Evolutionary conservation across 805 yeast species (phyloP), one percentile per base, ranked within the genome.

Genomic region (Schwanniomyces polymorphus): DNA sequence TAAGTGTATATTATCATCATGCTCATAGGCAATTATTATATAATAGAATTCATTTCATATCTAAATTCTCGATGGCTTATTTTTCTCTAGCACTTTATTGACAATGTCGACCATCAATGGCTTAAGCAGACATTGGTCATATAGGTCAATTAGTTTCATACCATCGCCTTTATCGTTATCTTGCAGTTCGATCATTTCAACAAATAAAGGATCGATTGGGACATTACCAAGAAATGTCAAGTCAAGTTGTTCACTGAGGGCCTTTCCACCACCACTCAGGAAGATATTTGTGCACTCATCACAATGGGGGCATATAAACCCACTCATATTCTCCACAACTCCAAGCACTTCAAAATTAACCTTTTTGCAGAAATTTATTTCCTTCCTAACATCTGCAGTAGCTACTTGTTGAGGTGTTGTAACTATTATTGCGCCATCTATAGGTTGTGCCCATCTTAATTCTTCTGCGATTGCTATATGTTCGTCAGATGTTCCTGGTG

Each of bases 401-500:
- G 97, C 91, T 5, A 94, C 92, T 52, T 82, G 80, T 60, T 94
- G 99, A 1, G 99, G 99, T 0, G 99, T 94, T 0, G 99, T 94
- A 6, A 94, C 99, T 1, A 94, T 80, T 0, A 94, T 84, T 0
- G 97, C 97, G 0, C 98, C 98, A 57, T 90, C 97, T 4, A 72
- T 58, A 2, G 92, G 90, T 25, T 76, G 75, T 0, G 84, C 83
- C 61, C 69, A 78, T 47, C 86, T 69, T 35, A 94, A 74, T 64
- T 91, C 96, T 61, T 94, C 98, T 5, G 97, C 97, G 33, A 95
- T 86, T 4, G 97, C 91, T 33, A 94, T 94, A 64, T 94, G 99
- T 64, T 94, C 99, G 66, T 94, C 99, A 0, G 97, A 87, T 0
- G 99, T 94, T 0, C 99, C 99, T 0, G 99, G 99, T 0, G 99